A percentile compares a stretch with the other conserved stretches of the same genome.
phyloP scores from a whole-genome alignment of 768 basidiomycete species.

The Hericium coralloides region DNA sequence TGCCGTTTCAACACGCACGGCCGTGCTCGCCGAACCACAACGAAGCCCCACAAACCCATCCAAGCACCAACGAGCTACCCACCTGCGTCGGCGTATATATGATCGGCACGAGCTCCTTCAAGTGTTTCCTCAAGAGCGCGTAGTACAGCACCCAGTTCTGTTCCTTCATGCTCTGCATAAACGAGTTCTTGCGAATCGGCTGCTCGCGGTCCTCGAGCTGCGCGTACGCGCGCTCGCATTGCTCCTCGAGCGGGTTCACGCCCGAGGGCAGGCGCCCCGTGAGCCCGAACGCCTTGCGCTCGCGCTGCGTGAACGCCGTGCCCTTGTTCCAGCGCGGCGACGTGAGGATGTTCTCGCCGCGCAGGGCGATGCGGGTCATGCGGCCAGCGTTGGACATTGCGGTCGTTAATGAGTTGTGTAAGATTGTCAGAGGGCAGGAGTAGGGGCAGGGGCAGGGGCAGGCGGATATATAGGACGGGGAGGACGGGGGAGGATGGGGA shows the following conservation, averaged over 20 bases:
- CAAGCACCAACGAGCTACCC: slow-evolving; percentile 9
- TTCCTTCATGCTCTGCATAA: slow-evolving; percentile 65
- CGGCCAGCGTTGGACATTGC: too few relatives aligned
- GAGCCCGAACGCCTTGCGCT: slow-evolving; percentile 66
- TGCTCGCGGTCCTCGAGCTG: slow-evolving; percentile 37
- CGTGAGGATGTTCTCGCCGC: slow-evolving; percentile 54
- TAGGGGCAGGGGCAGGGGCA: too few relatives aligned
- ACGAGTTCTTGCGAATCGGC: slow-evolving; percentile 59
- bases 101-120: slow-evolving; percentile 48
- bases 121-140: slow-evolving; percentile 36
- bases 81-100: slow-evolving; percentile 83
- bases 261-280: slow-evolving; percentile 25
- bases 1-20: too few relatives aligned
- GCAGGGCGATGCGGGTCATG: slow-evolving; percentile 33
- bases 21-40: not conserved
- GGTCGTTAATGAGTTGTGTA: too few relatives aligned
- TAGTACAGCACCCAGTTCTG: slow-evolving; percentile 84
- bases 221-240: slow-evolving; percentile 64
- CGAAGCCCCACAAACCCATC: not conserved
- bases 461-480: too few relatives aligned
- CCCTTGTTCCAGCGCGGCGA: slow-evolving; percentile 74
- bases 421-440: too few relatives aligned
- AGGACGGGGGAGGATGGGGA: too few relatives aligned
- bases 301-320: slow-evolving; percentile 59
- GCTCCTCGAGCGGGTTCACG: slow-evolving; percentile 56